Percentiles rank a stretch among this genome's conserved stretches.
phyloP scores from a whole-genome alignment of 176 grass and related monocot genomes.

The Aechmea fasciata region DNA sequence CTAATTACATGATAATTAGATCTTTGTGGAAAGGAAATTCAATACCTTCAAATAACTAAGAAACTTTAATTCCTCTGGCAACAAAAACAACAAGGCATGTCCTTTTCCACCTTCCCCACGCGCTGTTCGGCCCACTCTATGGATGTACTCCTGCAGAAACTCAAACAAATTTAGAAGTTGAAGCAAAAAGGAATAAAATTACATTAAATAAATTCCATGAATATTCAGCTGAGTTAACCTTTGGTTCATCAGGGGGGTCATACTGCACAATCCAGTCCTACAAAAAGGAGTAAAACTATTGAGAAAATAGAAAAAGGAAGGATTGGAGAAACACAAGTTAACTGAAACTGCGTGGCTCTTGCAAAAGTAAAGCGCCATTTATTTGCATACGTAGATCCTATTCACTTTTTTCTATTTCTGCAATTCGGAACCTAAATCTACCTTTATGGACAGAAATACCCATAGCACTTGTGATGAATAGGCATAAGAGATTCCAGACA shows the following conservation, averaged over 20 bases:
- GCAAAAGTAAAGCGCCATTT: no score
- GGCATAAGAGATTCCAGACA: no score
- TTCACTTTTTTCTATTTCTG: no score
- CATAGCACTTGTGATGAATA: no score
- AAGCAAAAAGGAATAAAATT: conserved; percentile 6
- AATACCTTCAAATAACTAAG: conserved; percentile 79
- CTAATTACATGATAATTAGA: neutral
- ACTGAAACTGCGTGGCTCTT: no score
- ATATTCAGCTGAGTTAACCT: conserved; percentile 37
- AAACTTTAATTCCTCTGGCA: conserved; percentile 86
- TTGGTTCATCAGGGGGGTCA: conserved; percentile 95
- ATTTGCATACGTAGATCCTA: no score
- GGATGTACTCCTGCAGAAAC: conserved; percentile 84
- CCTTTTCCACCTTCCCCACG: conserved; percentile 88
- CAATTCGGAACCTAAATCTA: no score
- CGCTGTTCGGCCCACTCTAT: conserved; percentile 89
- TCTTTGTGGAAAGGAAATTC: neutral
- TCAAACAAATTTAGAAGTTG: conserved; percentile 14
- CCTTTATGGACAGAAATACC: no score
- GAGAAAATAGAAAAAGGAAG: neutral
- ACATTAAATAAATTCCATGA: neutral
- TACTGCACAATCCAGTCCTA: conserved; percentile 99
- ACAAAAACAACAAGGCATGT: conserved; percentile 68
- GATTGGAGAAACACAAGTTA: neutral
- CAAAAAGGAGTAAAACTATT: conserved; percentile 11